Evolutionary conservation across 768 basidiomycete genomes (phyloP), one percentile per base, ranked within the genome.

Genomic region (Panus rudis): DNA sequence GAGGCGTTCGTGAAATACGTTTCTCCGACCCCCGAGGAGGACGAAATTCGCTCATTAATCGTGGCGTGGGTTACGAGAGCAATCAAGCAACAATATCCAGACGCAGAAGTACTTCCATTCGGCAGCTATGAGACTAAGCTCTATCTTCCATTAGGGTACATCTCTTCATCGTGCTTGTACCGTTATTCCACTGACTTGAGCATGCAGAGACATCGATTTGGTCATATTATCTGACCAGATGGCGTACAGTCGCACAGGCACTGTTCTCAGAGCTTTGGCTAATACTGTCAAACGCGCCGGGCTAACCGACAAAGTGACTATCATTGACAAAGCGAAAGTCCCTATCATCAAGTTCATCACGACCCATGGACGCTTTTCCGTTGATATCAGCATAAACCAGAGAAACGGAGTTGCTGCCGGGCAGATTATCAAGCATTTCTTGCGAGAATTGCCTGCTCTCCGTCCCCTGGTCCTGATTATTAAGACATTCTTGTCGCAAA

Each of bases 291-390:
- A 84, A 56, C 76, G 75, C 25, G 73, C 79, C 1, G 69, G 76
- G 7, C 81, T 98, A 46, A 89, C 92, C 1, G 70, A 74, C 39
- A 76, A 80, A 33, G 86, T 97, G 28, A 83, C 84, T 22, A 81
- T 97, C 61, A 92, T 99, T 51, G 81, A 84, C 22, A 91, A 83
- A 69, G 93, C 96, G 41, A 88, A 83, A 65, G 93, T 98, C 6
- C 96, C 96, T 23, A 97, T 99, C 60, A 75, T 99, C 63, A 99
- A 99, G 66, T 96, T 98, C 59, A 67, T 86, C 43, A 91, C 93
- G 2, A 73, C 69, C 7, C 76, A 81, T 48, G 92, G 88, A 17
- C 76, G 78, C 28, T 80, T 96, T 58, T 76, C 87, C 46, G 89
- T 99, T 51, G 94, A 99, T 57, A 88, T 98, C 57, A 92, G 88